phyloP scores from a whole-genome alignment of 225 moss, liverwort and hornwort species.

The Physcomitrium patens region DNA sequence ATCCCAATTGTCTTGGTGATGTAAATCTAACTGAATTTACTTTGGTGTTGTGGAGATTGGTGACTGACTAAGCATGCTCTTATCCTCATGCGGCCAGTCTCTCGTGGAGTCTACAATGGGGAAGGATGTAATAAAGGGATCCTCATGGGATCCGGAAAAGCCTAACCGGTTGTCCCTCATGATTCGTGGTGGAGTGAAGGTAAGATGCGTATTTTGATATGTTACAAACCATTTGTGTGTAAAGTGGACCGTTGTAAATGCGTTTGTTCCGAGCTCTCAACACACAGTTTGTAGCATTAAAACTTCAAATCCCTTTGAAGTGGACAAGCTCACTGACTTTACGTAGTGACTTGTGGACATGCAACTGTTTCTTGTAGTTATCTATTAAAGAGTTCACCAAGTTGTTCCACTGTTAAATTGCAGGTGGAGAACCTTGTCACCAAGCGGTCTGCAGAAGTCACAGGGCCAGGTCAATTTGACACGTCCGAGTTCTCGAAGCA shows the following conservation, averaged over 20 bases:
- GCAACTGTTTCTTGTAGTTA: background rate
- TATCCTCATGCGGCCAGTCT: conserved; percentile 51
- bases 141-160: conserved; percentile 73
- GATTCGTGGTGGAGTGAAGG: conserved; percentile 83
- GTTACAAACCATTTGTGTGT: no score
- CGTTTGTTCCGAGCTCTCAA: no score
- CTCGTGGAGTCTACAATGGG: conserved; percentile 92
- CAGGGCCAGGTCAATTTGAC: conserved; percentile 84
- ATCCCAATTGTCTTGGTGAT: no score
- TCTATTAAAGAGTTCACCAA: background rate
- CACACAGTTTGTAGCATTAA: no score
- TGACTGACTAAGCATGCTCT: background rate
- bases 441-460: conserved; percentile 88
- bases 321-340: no score
- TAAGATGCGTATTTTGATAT: conserved; percentile 1
- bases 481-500: conserved; percentile 95
- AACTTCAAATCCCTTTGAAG: no score
- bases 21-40: no score
- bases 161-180: conserved; percentile 79
- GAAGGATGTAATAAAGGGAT: conserved; percentile 63
- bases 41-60: background rate
- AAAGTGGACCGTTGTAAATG: no score
- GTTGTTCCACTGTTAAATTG: background rate
- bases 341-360: no score
- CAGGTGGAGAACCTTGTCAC: conserved; percentile 98